Evolutionary conservation across 495 filamentous ascomycete species (phyloP).

Genomic region (Aspergillus egyptiacus): DNA sequence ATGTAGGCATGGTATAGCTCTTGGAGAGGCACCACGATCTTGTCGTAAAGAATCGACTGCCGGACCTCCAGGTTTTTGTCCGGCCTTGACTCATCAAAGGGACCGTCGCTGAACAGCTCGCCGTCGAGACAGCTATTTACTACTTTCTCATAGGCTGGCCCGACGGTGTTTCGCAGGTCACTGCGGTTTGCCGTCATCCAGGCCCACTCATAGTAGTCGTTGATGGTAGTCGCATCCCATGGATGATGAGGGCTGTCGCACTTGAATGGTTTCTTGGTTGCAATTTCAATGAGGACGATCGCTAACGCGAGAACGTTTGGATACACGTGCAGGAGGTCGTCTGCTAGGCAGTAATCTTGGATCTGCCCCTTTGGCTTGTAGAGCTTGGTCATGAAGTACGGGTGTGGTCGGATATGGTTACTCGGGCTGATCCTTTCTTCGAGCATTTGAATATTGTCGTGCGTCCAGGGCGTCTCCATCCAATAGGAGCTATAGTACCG

Average conservation of each 20-base stretch:
- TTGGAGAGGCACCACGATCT: background rate
- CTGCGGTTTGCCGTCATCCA: background rate
- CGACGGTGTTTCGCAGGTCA: background rate
- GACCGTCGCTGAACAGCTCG: background rate
- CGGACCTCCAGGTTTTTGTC: background rate
- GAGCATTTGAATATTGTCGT: constrained; percentile 13
- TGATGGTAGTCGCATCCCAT: background rate
- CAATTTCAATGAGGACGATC: constrained; percentile 3
- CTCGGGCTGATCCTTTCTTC: background rate
- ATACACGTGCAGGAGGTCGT: background rate
- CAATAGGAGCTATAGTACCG: constrained; percentile 18
- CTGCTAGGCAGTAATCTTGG: background rate
- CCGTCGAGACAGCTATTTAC: constrained; percentile 1
- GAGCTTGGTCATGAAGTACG: background rate
- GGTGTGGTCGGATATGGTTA: background rate
- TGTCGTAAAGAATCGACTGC: background rate
- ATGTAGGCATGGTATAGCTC: background rate
- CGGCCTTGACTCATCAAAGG: background rate
- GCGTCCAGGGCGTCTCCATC: constrained; percentile 17
- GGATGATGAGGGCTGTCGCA: background rate
- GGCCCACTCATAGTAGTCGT: constrained; percentile 3
- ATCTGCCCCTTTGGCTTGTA: background rate
- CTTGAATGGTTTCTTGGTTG: background rate
- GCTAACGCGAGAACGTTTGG: constrained; percentile 1
- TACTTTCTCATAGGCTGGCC: background rate